These are phyloP conservation scores for Scedosporium minutisporum DNA, from an alignment of 2,329 filamentous ascomycete species.

Conservation along the genomic window DNA sequence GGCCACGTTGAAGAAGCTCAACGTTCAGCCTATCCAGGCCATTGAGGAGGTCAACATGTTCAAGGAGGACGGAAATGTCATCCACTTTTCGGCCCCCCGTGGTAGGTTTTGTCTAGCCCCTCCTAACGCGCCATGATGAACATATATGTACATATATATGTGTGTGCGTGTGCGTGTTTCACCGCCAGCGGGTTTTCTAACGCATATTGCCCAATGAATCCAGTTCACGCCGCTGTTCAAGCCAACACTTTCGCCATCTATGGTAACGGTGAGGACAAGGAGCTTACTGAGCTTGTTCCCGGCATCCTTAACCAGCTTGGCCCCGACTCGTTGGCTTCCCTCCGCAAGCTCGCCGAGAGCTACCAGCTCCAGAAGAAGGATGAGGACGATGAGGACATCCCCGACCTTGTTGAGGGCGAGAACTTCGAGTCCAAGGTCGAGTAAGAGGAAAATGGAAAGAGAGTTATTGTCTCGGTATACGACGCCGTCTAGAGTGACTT, in stretches of 20 bases:
- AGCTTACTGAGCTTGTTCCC: conserved; percentile 97
- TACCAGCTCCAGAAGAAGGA: conserved; percentile 94
- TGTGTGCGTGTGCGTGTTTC: too few relatives aligned
- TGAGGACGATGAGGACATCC: conserved; percentile 86
- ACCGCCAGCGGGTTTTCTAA: background rate
- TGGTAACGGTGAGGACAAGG: conserved; percentile 97
- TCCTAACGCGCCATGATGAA: background rate
- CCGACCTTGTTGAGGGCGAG: conserved; percentile 91
- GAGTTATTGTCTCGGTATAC: conserved; percentile 2
- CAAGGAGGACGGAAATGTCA: conserved; percentile 99
- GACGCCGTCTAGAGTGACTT: background rate
- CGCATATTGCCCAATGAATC: background rate
- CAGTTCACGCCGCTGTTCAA: conserved; percentile 93
- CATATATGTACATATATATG: too few relatives aligned
- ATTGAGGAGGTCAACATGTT: conserved; percentile 99
- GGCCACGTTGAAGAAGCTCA: conserved; percentile 95
- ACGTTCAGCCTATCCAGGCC: conserved; percentile 97
- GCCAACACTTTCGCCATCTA: conserved; percentile 99
- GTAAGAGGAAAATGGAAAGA: conserved; percentile 39
- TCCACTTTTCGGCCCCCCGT: conserved; percentile 97
- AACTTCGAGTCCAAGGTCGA: conserved; percentile 98
- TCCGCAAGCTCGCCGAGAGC: conserved; percentile 97
- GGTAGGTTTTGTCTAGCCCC: conserved; percentile 47
- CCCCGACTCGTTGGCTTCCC: conserved; percentile 91
- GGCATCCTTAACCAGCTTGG: conserved; percentile 99